These are phyloP conservation scores for Saprolegnia parasitica DNA, from an alignment of 352 stramenopile species.

Conservation along the genomic window DNA sequence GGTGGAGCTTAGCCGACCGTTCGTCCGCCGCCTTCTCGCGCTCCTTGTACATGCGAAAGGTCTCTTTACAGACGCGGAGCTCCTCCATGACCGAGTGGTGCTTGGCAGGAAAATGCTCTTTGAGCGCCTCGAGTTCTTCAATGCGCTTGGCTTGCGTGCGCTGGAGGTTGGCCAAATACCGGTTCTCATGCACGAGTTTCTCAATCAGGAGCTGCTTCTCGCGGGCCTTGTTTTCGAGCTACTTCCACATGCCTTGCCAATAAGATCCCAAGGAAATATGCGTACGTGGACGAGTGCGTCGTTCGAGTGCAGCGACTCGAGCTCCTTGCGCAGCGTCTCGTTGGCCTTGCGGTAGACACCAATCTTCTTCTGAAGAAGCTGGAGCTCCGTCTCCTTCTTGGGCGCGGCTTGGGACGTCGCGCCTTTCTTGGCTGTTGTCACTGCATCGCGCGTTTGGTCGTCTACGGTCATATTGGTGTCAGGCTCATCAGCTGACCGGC, in stretches of 20 bases:
- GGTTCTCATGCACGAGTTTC: slow-evolving; percentile 53
- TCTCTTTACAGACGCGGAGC: slow-evolving; percentile 56
- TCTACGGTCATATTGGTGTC: not conserved
- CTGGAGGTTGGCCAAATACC: slow-evolving; percentile 51
- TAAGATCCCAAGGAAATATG: not conserved
- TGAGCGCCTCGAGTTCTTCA: slow-evolving; percentile 53
- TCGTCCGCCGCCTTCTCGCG: slow-evolving; percentile 47
- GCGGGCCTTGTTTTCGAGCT: slow-evolving; percentile 64
- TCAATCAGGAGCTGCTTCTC: slow-evolving; percentile 63
- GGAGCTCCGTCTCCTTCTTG: slow-evolving; percentile 14
- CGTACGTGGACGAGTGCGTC: slow-evolving; percentile 19
- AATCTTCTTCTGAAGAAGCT: slow-evolving; percentile 18
- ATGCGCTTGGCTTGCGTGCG: slow-evolving; percentile 48
- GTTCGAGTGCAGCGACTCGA: slow-evolving; percentile 17
- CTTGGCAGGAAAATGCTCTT: slow-evolving; percentile 54
- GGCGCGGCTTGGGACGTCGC: not conserved
- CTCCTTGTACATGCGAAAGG: slow-evolving; percentile 54
- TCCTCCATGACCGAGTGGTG: slow-evolving; percentile 52
- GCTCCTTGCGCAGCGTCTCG: slow-evolving; percentile 11
- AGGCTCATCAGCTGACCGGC: not conserved
- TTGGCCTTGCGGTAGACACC: slow-evolving; percentile 25
- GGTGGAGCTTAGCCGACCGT: slow-evolving; percentile 41
- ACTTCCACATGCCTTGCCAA: not conserved
- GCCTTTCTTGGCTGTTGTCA: not conserved
- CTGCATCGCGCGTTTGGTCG: slow-evolving; percentile 7